These are phyloP conservation scores for Scheffersomyces parashehatae DNA, from an alignment of 1,139 yeast species.

Conservation along the genomic window DNA sequence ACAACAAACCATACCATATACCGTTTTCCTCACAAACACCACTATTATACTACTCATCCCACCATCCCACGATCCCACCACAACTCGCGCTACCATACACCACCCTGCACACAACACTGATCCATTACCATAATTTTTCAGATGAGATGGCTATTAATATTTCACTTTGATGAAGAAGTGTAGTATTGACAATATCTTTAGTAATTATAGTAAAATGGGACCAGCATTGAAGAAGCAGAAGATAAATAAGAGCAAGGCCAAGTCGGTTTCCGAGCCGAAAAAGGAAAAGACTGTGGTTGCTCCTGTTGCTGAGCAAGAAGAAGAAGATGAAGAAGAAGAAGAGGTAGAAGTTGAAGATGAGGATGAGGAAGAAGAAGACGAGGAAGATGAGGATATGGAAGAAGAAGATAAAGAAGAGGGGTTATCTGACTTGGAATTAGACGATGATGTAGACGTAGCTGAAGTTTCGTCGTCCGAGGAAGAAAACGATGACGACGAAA, in stretches of 20 bases:
- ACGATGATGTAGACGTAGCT: conserved; percentile 13
- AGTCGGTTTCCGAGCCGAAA: conserved; percentile 3
- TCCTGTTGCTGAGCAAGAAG: conserved; percentile 3
- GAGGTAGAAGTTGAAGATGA: conserved; percentile 10
- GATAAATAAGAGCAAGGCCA: conserved; percentile 9
- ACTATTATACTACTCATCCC: no score
- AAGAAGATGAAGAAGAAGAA: conserved; percentile 4
- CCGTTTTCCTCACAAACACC: no score
- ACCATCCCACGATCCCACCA: no score
- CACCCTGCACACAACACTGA: background rate
- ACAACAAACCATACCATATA: no score
- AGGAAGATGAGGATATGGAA: conserved; percentile 13
- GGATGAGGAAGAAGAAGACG: conserved; percentile 15
- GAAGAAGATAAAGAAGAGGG: conserved; percentile 18
- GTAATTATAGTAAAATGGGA: conserved; percentile 11
- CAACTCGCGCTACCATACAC: no score
- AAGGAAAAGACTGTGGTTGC: background rate
- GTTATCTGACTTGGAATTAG: conserved; percentile 13
- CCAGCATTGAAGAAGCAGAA: conserved; percentile 21
- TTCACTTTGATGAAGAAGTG: no score
- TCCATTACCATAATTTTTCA: background rate
- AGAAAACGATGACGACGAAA: conserved; percentile 28
- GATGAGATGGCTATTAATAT: conserved; percentile 4
- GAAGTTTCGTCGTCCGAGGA: conserved; percentile 18
- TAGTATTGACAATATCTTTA: no score